These are phyloP conservation scores for Ophiostoma piceae DNA, from an alignment of 2,329 filamentous ascomycete genomes.

Conservation along the genomic window DNA sequence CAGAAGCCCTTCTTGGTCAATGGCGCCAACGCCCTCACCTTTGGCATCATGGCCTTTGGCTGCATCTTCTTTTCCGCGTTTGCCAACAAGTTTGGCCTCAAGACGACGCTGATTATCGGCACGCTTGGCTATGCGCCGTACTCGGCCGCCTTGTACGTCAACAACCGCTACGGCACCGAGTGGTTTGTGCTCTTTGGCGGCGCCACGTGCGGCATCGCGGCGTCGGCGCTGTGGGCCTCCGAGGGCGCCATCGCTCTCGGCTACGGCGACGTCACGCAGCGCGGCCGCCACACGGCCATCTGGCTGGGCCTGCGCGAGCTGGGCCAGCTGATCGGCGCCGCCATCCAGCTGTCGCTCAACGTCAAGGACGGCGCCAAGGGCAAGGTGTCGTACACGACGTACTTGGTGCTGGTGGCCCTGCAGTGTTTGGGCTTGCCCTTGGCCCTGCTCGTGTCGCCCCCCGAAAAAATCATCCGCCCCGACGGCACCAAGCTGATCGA, in stretches of 20 bases:
- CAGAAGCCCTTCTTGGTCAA: conserved; percentile 14
- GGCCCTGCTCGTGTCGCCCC: conserved; percentile 12
- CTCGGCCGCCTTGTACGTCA: conserved; percentile 2
- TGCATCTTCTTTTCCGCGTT: conserved; percentile 15
- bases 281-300: conserved; percentile 15
- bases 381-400: conserved; percentile 12
- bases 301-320: conserved; percentile 16
- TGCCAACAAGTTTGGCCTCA: conserved; percentile 14
- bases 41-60: conserved; percentile 15
- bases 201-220: conserved; percentile 8
- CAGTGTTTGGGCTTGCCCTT: conserved; percentile 10
- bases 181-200: conserved; percentile 15
- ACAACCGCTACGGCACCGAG: conserved; percentile 17
- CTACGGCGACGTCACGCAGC: conserved; percentile 8
- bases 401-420: conserved; percentile 10
- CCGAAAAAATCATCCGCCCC: conserved; percentile 11
- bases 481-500: conserved; percentile 2
- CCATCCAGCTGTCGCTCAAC: conserved; percentile 14
- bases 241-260: conserved; percentile 13
- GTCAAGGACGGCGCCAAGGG: conserved; percentile 2
- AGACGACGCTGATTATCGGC: conserved; percentile 11
- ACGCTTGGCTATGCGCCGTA: conserved; percentile 11
- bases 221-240: conserved; percentile 6
- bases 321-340: conserved; percentile 14
- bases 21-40: conserved; percentile 11